Evolutionary conservation across 176 grass and related monocot genomes (phyloP), one percentile per base, ranked within the genome.

Genomic region (Cocos nucifera): DNA sequence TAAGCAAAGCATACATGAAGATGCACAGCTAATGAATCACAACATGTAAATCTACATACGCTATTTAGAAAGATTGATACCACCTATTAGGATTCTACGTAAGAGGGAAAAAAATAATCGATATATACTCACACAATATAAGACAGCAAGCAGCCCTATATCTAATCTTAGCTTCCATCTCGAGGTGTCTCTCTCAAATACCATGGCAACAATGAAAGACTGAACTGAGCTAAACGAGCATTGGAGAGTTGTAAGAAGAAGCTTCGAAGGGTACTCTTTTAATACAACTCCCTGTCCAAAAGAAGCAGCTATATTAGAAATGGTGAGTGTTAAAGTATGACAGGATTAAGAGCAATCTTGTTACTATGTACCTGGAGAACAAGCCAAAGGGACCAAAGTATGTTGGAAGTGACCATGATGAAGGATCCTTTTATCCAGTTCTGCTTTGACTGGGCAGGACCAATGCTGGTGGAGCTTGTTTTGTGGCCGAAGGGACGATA

Each of bases 201-300:
- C 66, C 50, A 78, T 29, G 5, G 89, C 81, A 3, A 89, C 64
- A 3, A 77, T 4, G 18, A 82, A 70, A 0, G 85, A 95, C 67
- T 95, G 89, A 5, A 65, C 22, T 3, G 73, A 59, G 57, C 89
- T 76, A 3, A 85, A 61, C 4, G 64, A 0, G 69, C 72, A 79
- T 73, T 85, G 78, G 17, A 81, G 0, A 66, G 69, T 28, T 20
- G 77, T 95, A 2, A 87, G 63, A 26, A 89, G 55, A 19, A 95
- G 79, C 79, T 95, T 95, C 52, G 70, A 83, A 0, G 90, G 85
- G 56, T 89, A 95, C 48, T 95, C 90, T 50, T 81, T 81, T 17
- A 95, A 65, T 50, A 95, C 25, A 6, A 73, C 65, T 0, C 71
- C 80, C 80, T 83, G 21, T 51, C 35, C 9, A 49, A 17, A 25